Percentiles rank a stretch among this genome's conserved stretches.
These are phyloP conservation scores for Termitomyces sp. DNA, from an alignment of 768 basidiomycete genomes.

Conservation along the genomic window DNA sequence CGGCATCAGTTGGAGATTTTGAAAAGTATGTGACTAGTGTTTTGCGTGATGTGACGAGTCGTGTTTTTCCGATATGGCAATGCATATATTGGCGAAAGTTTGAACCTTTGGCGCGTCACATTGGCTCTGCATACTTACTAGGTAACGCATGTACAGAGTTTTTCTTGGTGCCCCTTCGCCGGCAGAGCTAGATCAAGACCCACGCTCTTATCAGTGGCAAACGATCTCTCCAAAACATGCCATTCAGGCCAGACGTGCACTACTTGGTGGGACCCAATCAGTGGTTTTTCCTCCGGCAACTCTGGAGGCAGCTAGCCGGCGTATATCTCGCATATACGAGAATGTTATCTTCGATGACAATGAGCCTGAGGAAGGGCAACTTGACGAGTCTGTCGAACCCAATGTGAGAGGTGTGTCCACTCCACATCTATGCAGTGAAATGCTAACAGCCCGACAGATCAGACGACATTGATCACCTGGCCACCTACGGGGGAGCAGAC, in stretches of 20 bases:
- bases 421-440: neutral
- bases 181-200: slow-evolving; percentile 28
- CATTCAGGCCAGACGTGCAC: neutral
- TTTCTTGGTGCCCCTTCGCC: slow-evolving; percentile 47
- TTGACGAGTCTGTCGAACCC: neutral
- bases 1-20: no score
- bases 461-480: slow-evolving; percentile 54
- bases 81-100: no score
- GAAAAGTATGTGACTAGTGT: no score
- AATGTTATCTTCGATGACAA: slow-evolving; percentile 62
- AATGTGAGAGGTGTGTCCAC: neutral
- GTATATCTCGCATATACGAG: slow-evolving; percentile 65
- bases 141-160: slow-evolving; percentile 34
- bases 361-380: neutral
- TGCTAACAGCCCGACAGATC: slow-evolving; percentile 24
- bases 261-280: slow-evolving; percentile 16
- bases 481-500: slow-evolving; percentile 34
- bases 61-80: neutral
- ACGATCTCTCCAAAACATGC: slow-evolving; percentile 28
- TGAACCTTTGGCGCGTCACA: no score
- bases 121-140: neutral
- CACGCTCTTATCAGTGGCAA: slow-evolving; percentile 37
- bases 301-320: slow-evolving; percentile 59
- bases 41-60: neutral
- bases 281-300: slow-evolving; percentile 44